Percentiles rank a stretch among this genome's conserved stretches.
These are phyloP conservation scores for Pseudocercospora fuligena DNA, from an alignment of 2,329 filamentous ascomycete species.

Conservation along the genomic window DNA sequence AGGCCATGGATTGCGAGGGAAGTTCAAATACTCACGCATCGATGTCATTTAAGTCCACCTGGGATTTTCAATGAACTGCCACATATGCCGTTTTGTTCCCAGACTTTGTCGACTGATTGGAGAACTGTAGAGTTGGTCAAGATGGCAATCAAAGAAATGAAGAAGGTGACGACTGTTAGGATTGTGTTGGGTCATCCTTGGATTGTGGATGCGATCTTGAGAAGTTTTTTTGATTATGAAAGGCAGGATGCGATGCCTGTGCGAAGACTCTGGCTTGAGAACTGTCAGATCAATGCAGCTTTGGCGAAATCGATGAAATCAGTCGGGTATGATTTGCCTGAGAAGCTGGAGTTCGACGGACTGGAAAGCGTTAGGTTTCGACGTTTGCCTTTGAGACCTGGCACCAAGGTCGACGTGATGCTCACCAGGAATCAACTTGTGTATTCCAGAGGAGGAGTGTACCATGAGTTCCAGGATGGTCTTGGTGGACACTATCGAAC, in stretches of 20 bases:
- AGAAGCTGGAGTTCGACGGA: constrained; percentile 35
- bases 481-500: constrained; percentile 33
- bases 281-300: constrained; percentile 44
- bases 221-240: constrained; percentile 45
- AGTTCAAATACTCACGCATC: constrained; percentile 51
- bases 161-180: constrained; percentile 50
- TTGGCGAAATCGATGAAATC: constrained; percentile 16
- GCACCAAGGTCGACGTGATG: neutral
- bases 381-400: constrained; percentile 41
- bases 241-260: constrained; percentile 39
- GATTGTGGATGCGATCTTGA: constrained; percentile 46
- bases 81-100: constrained; percentile 44
- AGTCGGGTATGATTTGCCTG: constrained; percentile 32
- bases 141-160: constrained; percentile 47
- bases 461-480: constrained; percentile 32
- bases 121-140: constrained; percentile 47
- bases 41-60: constrained; percentile 52
- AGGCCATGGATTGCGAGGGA: constrained; percentile 49
- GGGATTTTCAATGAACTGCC: constrained; percentile 52
- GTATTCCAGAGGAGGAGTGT: constrained; percentile 36
- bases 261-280: constrained; percentile 53
- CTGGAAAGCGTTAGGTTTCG: constrained; percentile 50
- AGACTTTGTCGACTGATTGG: constrained; percentile 47
- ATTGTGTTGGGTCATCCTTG: constrained; percentile 52
- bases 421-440: constrained; percentile 14